These are phyloP conservation scores for Populus hybrid DNA, from an alignment of 441 rosid genomes.

Conservation along the genomic window DNA sequence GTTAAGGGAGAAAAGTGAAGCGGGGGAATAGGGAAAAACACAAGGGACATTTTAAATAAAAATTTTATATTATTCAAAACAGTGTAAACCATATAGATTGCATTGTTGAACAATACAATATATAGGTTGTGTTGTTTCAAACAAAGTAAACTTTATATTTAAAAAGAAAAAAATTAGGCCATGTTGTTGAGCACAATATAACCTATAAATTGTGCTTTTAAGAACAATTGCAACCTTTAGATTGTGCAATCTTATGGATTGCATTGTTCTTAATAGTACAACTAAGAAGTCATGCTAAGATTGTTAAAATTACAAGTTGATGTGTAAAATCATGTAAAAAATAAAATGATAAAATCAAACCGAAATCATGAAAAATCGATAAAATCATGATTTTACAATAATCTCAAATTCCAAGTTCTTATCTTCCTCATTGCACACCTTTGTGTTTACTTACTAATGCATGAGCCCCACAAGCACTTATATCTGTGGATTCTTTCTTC, in stretches of 20 bases:
- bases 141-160: neutral
- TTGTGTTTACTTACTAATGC: neutral
- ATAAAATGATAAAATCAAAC: no score
- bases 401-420: neutral
- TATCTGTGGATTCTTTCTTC: neutral
- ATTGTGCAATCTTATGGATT: neutral
- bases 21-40: neutral
- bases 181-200: neutral
- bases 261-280: no score
- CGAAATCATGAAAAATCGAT: neutral
- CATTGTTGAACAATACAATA: neutral
- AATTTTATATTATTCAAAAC: no score
- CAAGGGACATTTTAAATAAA: no score
- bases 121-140: neutral
- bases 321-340: neutral
- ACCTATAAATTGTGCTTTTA: no score
- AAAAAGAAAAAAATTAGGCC: no score
- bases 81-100: neutral
- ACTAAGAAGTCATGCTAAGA: no score
- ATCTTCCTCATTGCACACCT: no score
- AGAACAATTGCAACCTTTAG: neutral
- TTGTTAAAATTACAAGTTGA: no score
- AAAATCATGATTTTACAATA: neutral
- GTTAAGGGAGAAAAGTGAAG: no score
- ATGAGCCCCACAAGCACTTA: neutral